Conservation (phyloP, 352 stramenopile genomes). For the Phytophthora constricta region DNA sequence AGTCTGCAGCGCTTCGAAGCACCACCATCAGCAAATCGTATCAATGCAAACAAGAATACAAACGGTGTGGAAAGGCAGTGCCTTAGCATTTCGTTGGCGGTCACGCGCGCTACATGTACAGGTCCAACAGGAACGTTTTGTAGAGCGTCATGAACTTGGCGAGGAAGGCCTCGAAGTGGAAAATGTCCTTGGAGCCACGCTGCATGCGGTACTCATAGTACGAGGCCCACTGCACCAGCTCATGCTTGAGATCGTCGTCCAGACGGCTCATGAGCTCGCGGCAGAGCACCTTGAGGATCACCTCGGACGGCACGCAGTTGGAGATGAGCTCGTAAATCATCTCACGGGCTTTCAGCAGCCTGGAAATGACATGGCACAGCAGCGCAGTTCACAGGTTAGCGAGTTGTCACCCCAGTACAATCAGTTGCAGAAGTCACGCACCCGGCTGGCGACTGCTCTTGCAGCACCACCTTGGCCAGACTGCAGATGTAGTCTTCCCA, state of each 20-base stretch:
- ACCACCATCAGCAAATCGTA: constrained; percentile 55
- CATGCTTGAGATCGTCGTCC: constrained; percentile 96
- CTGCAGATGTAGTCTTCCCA: constrained; percentile 98
- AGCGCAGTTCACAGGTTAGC: too few relatives aligned
- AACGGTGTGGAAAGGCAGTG: neutral
- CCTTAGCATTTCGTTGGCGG: neutral
- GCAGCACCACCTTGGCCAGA: constrained; percentile 94
- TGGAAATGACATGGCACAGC: too few relatives aligned
- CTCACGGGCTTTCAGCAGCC: constrained; percentile 93
- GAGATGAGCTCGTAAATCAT: constrained; percentile 99
- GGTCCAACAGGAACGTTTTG: constrained; percentile 98
- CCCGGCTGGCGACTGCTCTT: constrained; percentile 95
- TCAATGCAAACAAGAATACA: neutral
- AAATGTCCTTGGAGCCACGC: constrained; percentile 98
- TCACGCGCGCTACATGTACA: constrained; percentile 82
- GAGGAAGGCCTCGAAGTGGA: constrained; percentile 99
- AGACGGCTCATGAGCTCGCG: constrained; percentile 94
- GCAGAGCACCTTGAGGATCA: constrained; percentile 95
- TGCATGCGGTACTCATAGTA: constrained; percentile 96
- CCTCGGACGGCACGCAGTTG: constrained; percentile 98
- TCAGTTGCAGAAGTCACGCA: constrained; percentile 29
- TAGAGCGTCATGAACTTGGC: constrained; percentile 99
- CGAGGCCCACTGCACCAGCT: constrained; percentile 91
- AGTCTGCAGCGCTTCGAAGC: constrained; percentile 47
- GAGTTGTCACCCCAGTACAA: too few relatives aligned